Base-by-base conservation (phyloP, 108 stramenopile genomes). In the Nitzschia inconspicua region DNA sequence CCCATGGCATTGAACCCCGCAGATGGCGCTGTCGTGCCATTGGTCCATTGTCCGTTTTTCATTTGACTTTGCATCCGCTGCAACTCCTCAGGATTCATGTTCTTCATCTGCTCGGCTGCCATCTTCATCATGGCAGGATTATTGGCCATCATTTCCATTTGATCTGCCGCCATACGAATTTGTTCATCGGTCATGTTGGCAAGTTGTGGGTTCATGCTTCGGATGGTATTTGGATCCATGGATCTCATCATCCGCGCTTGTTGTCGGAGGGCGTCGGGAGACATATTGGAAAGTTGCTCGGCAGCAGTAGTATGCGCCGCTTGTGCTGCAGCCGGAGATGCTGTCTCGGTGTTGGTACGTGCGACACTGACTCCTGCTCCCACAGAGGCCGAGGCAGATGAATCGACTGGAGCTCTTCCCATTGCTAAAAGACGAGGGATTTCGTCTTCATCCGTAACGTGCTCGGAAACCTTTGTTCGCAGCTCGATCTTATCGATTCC, bases 231-330 rank as follows among this genome's bases (percentile, higher is more conserved):
- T 8, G 78, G 75, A 39, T 60, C 64, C 79, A 86, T 88, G n/a
- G 72, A 48, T 44, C 71, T 72, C 86, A 88, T 86, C 53, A 77
- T 75, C n/a, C 56, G 47, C 0, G 90, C 90, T 57, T 91, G 90
- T 46, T 75, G 73, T 18, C 72, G 69, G 0, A 91, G 63, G 28
- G 80, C 78, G 4, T 82, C 83, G 14, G 90, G 90, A 8, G 71
- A 47, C 86, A 86, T 86, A 29, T 80, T 63, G 16, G 64, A 61
- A 68, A 91, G 66, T 49, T 79, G 80, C 14, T 79, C 54, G 10
- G 82, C 76, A 2, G 75, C 81, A 27, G 41, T 39, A 14, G 42
- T 43, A 18, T 20, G 41, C 24, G 63, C 49, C n/a, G n/a, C n/a
- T 65, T 78, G 77, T 0, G 73, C 60, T 34, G 63, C 63, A 26